Percentiles rank a stretch among this genome's conserved stretches.
phyloP scores from a whole-genome alignment of 208 protist species.

The Angomonas ambiguus region DNA sequence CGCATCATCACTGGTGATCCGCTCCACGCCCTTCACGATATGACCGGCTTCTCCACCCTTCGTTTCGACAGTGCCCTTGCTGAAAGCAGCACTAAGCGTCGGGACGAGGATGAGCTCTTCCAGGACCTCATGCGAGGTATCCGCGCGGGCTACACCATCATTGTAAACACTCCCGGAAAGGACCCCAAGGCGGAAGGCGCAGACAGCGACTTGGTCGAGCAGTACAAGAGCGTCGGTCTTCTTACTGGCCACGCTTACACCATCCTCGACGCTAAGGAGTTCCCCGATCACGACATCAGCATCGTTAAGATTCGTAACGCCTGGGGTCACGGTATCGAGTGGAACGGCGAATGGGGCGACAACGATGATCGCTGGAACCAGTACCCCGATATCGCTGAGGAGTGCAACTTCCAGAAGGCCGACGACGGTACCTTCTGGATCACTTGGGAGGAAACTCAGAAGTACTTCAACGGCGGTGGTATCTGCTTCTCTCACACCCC shows the following conservation, averaged over 20 bases:
- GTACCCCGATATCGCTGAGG: constrained; percentile 65
- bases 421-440: constrained; percentile 82
- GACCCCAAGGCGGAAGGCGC: constrained; percentile 3
- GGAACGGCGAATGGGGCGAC: constrained; percentile 74
- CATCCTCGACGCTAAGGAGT: constrained; percentile 54
- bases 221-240: constrained; percentile 56
- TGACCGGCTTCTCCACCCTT: constrained; percentile 62
- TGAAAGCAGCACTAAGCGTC: constrained; percentile 15
- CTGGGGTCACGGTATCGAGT: constrained; percentile 53
- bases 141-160: constrained; percentile 48
- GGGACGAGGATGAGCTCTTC: constrained; percentile 36
- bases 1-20: constrained; percentile 73
- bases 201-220: constrained; percentile 21
- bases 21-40: constrained; percentile 78
- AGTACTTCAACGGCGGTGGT: constrained; percentile 85
- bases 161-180: constrained; percentile 69
- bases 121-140: constrained; percentile 35
- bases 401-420: constrained; percentile 52
- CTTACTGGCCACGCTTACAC: constrained; percentile 62
- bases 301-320: constrained; percentile 75
- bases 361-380: constrained; percentile 67
- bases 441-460: constrained; percentile 55
- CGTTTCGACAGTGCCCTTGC: constrained; percentile 57
- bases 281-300: constrained; percentile 39
- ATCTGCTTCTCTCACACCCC: constrained; percentile 66